Conservation (phyloP, 2,329 filamentous ascomycete species). For the Sporothrix mexicana region DNA sequence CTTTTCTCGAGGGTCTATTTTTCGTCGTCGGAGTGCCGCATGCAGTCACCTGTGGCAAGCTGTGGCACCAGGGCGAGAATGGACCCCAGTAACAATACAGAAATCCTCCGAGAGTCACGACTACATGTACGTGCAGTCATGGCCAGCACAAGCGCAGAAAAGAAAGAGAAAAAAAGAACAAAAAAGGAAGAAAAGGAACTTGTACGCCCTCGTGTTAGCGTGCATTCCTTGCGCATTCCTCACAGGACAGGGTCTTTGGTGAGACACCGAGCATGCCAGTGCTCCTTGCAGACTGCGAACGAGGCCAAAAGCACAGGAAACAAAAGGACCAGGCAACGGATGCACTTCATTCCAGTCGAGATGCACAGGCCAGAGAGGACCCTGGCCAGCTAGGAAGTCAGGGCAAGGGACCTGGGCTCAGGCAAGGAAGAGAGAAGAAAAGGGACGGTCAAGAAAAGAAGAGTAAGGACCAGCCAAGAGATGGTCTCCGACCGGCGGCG, state of each 20-base stretch:
- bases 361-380: background rate
- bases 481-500: conserved; percentile 15
- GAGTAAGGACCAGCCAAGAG: background rate
- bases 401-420: background rate
- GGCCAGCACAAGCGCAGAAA: background rate
- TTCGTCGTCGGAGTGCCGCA: conserved; percentile 19
- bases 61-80: conserved; percentile 10
- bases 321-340: background rate
- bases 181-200: background rate
- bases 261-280: conserved; percentile 27
- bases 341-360: background rate
- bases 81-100: conserved; percentile 7
- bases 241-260: conserved; percentile 14
- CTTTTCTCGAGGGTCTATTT: background rate
- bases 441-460: too few relatives aligned
- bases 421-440: too few relatives aligned
- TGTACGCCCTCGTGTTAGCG: conserved; percentile 19
- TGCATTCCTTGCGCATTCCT: conserved; percentile 20
- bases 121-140: background rate
- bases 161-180: background rate
- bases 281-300: conserved; percentile 21
- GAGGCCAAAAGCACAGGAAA: background rate
- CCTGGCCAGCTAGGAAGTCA: background rate
- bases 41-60: conserved; percentile 24
- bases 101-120: conserved; percentile 14